These are phyloP conservation scores for Cystoderma amianthinum DNA, from an alignment of 768 basidiomycete species.

Conservation along the genomic window DNA sequence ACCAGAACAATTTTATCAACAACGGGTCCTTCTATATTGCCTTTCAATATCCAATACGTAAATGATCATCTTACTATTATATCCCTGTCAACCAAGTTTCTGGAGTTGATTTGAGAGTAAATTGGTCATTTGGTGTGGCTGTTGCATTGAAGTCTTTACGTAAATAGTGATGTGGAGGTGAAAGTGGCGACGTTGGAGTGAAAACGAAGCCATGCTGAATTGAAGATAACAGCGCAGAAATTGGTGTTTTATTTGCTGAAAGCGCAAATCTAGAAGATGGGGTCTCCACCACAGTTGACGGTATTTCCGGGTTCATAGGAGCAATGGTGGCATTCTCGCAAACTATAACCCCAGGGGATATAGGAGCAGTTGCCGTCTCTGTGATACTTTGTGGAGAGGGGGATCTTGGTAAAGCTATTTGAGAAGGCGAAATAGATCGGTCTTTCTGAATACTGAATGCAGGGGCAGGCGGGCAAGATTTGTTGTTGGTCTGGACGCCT, in stretches of 20 bases:
- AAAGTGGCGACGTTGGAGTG: constrained; percentile 45
- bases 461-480: too few species aligned
- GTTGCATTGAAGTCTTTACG: too few species aligned
- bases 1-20: constrained; percentile 5
- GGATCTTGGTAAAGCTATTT: too few species aligned
- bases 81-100: neutral
- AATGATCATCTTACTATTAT: neutral
- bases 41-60: neutral
- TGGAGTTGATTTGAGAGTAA: neutral
- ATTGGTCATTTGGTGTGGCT: neutral
- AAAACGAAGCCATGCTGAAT: constrained; percentile 52
- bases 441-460: too few species aligned
- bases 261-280: neutral
- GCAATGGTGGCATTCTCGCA: too few species aligned
- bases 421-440: too few species aligned
- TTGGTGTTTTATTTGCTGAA: constrained; percentile 36
- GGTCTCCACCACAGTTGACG: constrained; percentile 2
- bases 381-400: too few species aligned
- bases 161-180: constrained; percentile 41
- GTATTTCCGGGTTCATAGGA: constrained; percentile 4
- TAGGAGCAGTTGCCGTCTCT: too few species aligned
- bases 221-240: constrained; percentile 44
- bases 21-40: too few species aligned
- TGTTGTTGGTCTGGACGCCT: too few species aligned
- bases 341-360: too few species aligned